These are phyloP conservation scores for Scutellaria galericulata DNA, from an alignment of 257 asterid species.

Conservation along the genomic window DNA sequence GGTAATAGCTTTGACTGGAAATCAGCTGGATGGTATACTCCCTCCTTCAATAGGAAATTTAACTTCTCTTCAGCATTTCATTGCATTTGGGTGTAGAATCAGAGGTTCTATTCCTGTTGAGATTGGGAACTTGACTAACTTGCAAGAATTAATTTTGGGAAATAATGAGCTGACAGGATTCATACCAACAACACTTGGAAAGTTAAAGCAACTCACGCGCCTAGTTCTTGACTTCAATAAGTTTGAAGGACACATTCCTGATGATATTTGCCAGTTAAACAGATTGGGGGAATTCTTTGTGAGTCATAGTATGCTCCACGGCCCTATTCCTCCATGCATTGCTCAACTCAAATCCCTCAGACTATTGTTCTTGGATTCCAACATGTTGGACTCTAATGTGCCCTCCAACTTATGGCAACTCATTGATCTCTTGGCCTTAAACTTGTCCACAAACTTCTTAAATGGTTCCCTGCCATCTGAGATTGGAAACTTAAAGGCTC, in stretches of 20 bases:
- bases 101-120: constrained; percentile 36
- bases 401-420: constrained; percentile 38
- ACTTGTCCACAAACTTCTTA: background rate
- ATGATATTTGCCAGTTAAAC: constrained; percentile 33
- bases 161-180: constrained; percentile 34
- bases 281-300: constrained; percentile 35
- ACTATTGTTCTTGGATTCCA: constrained; percentile 25
- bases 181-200: constrained; percentile 38
- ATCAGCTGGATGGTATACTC: constrained; percentile 51
- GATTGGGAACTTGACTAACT: constrained; percentile 35
- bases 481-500: constrained; percentile 16
- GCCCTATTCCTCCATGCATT: constrained; percentile 43
- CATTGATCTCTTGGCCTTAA: background rate
- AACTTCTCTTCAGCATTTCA: constrained; percentile 41
- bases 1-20: constrained; percentile 33
- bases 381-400: constrained; percentile 35
- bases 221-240: constrained; percentile 28
- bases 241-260: constrained; percentile 39
- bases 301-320: constrained; percentile 31
- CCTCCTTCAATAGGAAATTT: constrained; percentile 59
- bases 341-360: constrained; percentile 33
- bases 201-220: constrained; percentile 13
- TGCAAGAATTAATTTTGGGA: constrained; percentile 9
- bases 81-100: constrained; percentile 44
- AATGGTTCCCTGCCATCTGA: background rate